Base-by-base conservation (phyloP, 2,329 filamentous ascomycete genomes). In the Pseudocercospora musae region DNA sequence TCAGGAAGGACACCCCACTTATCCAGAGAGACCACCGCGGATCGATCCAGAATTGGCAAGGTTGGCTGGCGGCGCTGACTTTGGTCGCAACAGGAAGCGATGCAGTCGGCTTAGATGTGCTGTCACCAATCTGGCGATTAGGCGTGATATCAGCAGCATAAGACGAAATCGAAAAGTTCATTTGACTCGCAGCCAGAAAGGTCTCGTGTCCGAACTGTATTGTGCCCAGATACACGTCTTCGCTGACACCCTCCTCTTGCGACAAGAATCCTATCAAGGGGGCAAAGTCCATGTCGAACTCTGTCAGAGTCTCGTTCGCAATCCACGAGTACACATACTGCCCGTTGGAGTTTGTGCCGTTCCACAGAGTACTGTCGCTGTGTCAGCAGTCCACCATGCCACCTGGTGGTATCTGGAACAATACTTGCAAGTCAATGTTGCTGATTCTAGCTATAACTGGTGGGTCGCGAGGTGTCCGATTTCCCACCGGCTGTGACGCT, bases 291-390 rank as follows among this genome's bases (percentile, higher is more conserved):
- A 68, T 54, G 25, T 61, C 25, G 56, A 68, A 64, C 5, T 44
- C 40, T 4, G 66, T 60, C 50, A 66, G 33, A 3, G 63, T 68
- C 25, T 57, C 33, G 55, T 68, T 64, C 11, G 66, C 62, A 20
- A 68, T 49, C 66, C 66, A 68, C 6, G 63, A 62, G 55, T 61
- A 64, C 37, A 68, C 66, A 13, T 42, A 44, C 40, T 68, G 66
- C 4, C 66, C 63, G 29, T 58, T 60, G 33, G 52, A 49, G 40
- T 68, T 68, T 2, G 61, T 62, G 25, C 66, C 66, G 18, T 62
- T 66, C 49, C 56, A 68, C 11, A 68, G 56, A 6, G 59, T 64
- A 21, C 66, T 68, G 11, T 18, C 3, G 9, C 27, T 3, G 1
- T 31, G 58, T 63, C 58, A 64, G 63, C 42, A 33, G 13, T 46